Percentiles rank a stretch among this genome's conserved stretches.
Evolutionary conservation across 1,284 basidiomycete species (phyloP).

Genomic region (Puccinia triticina): DNA sequence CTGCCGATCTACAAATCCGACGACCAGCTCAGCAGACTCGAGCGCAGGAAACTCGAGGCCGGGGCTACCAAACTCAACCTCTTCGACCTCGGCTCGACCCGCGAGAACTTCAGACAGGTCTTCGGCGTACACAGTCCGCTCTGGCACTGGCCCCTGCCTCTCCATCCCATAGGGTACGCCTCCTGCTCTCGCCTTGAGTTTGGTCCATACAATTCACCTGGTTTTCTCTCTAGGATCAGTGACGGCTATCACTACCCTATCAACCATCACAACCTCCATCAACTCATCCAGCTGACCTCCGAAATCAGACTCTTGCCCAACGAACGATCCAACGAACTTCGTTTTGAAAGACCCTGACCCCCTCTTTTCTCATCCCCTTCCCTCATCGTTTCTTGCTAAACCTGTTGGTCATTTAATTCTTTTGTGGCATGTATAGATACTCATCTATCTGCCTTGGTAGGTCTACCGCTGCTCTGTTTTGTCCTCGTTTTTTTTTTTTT

Average conservation of each 20-base stretch:
- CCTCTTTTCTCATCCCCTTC: too few relatives aligned
- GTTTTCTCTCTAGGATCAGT: conserved; percentile 42
- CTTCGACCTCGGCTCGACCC: conserved; percentile 36
- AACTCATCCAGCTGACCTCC: conserved; percentile 31
- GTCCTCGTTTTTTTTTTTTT: too few relatives aligned
- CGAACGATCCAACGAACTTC: conserved; percentile 43
- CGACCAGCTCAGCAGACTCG: conserved; percentile 30
- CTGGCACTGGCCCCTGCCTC: conserved; percentile 45
- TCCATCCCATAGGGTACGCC: conserved; percentile 43
- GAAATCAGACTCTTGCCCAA: conserved; percentile 47
- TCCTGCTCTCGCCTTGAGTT: too few relatives aligned
- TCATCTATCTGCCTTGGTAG: too few relatives aligned
- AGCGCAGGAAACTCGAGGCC: conserved; percentile 43
- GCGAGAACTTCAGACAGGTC: conserved; percentile 28
- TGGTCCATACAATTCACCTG: too few relatives aligned
- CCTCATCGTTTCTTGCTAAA: too few relatives aligned
- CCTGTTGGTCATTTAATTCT: too few relatives aligned
- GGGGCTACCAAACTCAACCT: conserved; percentile 38
- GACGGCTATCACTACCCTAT: conserved; percentile 42
- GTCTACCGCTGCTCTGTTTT: too few relatives aligned
- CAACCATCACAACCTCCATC: conserved; percentile 24
- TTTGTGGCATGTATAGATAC: too few relatives aligned
- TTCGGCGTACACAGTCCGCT: conserved; percentile 17
- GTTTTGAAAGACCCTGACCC: conserved; percentile 42
- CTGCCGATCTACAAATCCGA: conserved; percentile 49